Base-by-base conservation (phyloP, 768 basidiomycete genomes). In the Gymnopilus dilepis region DNA sequence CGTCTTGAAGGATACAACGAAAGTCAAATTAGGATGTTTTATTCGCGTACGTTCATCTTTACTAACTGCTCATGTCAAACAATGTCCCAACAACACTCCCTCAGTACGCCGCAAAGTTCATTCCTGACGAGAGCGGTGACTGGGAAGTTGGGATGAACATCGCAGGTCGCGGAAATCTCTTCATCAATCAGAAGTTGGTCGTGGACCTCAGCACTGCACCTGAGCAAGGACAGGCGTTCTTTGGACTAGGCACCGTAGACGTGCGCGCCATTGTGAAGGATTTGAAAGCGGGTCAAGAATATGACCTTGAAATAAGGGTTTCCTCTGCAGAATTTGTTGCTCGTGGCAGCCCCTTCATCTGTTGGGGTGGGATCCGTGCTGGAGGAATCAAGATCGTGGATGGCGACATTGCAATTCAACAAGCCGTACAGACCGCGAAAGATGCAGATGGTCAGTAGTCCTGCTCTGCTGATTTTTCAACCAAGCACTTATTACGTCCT, bases 91-190 rank as follows among this genome's bases (percentile, higher is more conserved):
- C 9, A 62, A 50, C 9, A 28, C 8, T 13, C 42, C 17, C 3
- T 12, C 40, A 82, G 80, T 80, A 77, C 51, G 73, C 76, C 6
- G 71, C 80, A 6, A 77, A 69, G 31, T 83, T 86, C 70, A 72
- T 74, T 30, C 85, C 84, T 37, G 78, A 86, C 67, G 77, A 85
- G 76, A 70, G 78, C 70, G 77, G 84, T 22, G 77, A 84, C 67
- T 79, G 82, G 76, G 80, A 84, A 56, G 71, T 88, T 50, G 81
- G 80, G 2, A 67, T 83, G 56, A 80, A 72, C 65, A 63, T 80
- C 48, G 78, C 80, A 15, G 82, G 82, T 21, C 57, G 67, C 6
- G 82, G 78, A 22, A 83, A 80, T 65, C 72, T 89, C 21, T 88
- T 82, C 74, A 61, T 89, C 52, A 79, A 86, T 62, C 71, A 76